Evolutionary conservation across 208 protist species (phyloP).

Genomic region (Crithidia fasciculata): DNA sequence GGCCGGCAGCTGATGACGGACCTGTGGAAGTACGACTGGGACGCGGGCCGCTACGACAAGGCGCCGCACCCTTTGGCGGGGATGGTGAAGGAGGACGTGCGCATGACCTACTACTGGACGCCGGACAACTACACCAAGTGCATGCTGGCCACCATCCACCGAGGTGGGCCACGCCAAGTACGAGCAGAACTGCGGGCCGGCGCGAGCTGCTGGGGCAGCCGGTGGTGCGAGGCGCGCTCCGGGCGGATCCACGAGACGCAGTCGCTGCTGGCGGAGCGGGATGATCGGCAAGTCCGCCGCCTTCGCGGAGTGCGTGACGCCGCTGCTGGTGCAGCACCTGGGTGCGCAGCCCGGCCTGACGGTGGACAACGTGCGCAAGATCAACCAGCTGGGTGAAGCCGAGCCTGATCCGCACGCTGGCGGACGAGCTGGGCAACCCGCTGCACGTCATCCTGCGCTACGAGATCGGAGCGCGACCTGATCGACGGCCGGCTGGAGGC

Average conservation of each 20-base stretch:
- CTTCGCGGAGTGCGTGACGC: conserved; percentile 61
- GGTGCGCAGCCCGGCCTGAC: conserved; percentile 49
- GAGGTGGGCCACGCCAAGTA: conserved; percentile 24
- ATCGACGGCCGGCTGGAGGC: conserved; percentile 72
- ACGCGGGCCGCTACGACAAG: conserved; percentile 68
- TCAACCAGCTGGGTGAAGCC: conserved; percentile 48
- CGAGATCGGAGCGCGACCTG: conserved; percentile 81
- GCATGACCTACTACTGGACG: conserved; percentile 74
- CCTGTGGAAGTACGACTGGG: conserved; percentile 74
- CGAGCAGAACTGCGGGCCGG: conserved; percentile 51
- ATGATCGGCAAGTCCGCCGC: conserved; percentile 58
- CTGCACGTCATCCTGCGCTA: conserved; percentile 86
- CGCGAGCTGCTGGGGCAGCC: conserved; percentile 49
- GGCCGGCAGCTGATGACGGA: conserved; percentile 38
- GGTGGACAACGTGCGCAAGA: conserved; percentile 17
- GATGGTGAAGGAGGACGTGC: conserved; percentile 60
- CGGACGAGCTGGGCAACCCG: conserved; percentile 88
- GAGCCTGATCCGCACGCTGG: conserved; percentile 71
- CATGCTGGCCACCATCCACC: conserved; percentile 48
- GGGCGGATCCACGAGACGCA: conserved; percentile 84
- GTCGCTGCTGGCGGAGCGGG: conserved; percentile 76
- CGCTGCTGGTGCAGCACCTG: conserved; percentile 52
- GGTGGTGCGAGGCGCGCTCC: conserved; percentile 50
- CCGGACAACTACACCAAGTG: conserved; percentile 40
- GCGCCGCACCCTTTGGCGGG: conserved; percentile 78